Evolutionary conservation across 1,139 yeast species (phyloP).

Genomic region (Ogataea hybrid): DNA sequence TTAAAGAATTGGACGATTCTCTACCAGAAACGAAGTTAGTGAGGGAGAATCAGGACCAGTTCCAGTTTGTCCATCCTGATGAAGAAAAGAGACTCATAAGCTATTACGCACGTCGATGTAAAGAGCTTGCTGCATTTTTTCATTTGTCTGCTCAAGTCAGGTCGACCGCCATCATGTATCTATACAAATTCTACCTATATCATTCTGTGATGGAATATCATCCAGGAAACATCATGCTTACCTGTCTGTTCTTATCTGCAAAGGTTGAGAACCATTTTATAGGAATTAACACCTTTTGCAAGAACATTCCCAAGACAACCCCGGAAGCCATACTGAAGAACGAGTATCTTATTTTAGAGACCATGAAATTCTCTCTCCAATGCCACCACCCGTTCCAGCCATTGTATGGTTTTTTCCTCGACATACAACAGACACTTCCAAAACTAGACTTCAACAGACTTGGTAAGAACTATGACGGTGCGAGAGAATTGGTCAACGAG

Average conservation of each 20-base stretch:
- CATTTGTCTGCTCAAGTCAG: constrained; percentile 63
- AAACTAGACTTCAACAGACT: constrained; percentile 39
- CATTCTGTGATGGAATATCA: constrained; percentile 84
- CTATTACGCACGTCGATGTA: constrained; percentile 70
- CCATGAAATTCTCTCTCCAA: constrained; percentile 72
- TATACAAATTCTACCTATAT: constrained; percentile 74
- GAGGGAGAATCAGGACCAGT: constrained; percentile 34
- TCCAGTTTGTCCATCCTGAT: constrained; percentile 53
- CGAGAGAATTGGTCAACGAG: constrained; percentile 62
- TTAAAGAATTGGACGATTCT: constrained; percentile 35
- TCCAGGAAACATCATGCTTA: constrained; percentile 78
- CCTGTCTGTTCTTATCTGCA: constrained; percentile 88
- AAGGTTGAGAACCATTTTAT: constrained; percentile 90
- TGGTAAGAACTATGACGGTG: constrained; percentile 62
- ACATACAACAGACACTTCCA: constrained; percentile 66
- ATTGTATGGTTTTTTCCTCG: constrained; percentile 87
- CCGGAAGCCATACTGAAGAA: constrained; percentile 68
- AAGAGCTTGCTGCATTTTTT: constrained; percentile 54
- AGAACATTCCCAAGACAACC: constrained; percentile 62
- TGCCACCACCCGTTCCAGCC: constrained; percentile 91
- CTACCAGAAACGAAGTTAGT: constrained; percentile 31
- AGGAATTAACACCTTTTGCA: constrained; percentile 77
- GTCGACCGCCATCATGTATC: constrained; percentile 80
- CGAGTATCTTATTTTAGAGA: constrained; percentile 74
- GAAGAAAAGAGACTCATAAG: constrained; percentile 71